Evolutionary conservation across 2,329 filamentous ascomycete genomes (phyloP), one percentile per base, ranked within the genome.

Genomic region (Tolypocladium ophioglossoides): DNA sequence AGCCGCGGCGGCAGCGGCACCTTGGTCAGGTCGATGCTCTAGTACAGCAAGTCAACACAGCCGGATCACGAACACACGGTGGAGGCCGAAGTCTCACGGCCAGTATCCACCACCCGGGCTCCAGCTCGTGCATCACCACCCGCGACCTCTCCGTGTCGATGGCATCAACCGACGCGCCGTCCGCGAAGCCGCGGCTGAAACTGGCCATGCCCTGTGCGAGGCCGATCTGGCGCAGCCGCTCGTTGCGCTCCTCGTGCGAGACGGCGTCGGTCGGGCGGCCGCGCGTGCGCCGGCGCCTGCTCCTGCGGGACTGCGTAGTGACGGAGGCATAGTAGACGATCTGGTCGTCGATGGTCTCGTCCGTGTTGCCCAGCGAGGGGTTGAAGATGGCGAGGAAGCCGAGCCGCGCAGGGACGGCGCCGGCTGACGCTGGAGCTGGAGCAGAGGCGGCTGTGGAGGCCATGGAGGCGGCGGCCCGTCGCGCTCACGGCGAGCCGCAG

Each of bases 341-440:
- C 72, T 99, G 90, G 61, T 94, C 79, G 55, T 81, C 77, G 60
- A 92, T 77, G 1, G 74, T 78, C 46, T 79, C 76, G 61, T 80
- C 77, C 3, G 74, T 78, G 46, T 64, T 66, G 63, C 87, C 86
- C 47, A 95, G 79, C 7, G 86, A 83, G 37, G 95, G 94, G 69
- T 95, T 97, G 78, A 95, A 99, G 68, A 99, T 95, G 68, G 92
- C 85, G 48, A 99, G 80, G 69, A 94, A 97, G 63, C 89, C 87
- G 34, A 97, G 82, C 66, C 89, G 89, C 38, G 92, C 92, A 46
- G 94, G 91, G 39, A 70, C 65, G 47, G 67, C 52, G 49, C 63
- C 57, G 39, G 64, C 61, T 32, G 50, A 32, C 2, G 44, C 32
- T 11, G 52, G 7, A 35, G 40, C 14, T 22, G 51, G n/a, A 9